Percentiles rank a stretch among this genome's conserved stretches.
These are phyloP conservation scores for Teunomyces stri DNA, from an alignment of 805 yeast genomes.

Conservation along the genomic window DNA sequence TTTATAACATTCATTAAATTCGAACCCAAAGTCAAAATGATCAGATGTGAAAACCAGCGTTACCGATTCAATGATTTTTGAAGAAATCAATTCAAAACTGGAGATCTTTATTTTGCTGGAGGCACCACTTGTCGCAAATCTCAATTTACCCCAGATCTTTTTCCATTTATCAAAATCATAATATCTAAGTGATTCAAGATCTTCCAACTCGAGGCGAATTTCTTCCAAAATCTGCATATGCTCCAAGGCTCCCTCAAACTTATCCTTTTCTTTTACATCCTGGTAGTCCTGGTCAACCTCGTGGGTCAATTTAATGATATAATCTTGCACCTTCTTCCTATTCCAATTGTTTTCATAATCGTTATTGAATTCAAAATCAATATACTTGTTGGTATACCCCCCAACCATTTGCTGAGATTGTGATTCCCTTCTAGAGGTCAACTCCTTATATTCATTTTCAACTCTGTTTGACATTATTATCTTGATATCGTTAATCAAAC, in stretches of 20 bases:
- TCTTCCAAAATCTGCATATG: slow-evolving; percentile 17
- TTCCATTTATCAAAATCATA: slow-evolving; percentile 39
- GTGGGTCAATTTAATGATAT: slow-evolving; percentile 15
- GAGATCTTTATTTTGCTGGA: slow-evolving; percentile 41
- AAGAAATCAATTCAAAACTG: slow-evolving; percentile 70
- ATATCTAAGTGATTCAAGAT: slow-evolving; percentile 4
- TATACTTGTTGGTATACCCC: slow-evolving; percentile 21
- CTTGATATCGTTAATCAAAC: slow-evolving; percentile 55
- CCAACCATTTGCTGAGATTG: slow-evolving; percentile 20
- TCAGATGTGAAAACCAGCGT: slow-evolving; percentile 29
- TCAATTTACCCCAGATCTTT: slow-evolving; percentile 20
- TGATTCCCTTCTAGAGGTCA: slow-evolving; percentile 14
- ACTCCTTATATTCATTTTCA: slow-evolving; percentile 4
- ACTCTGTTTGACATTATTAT: slow-evolving; percentile 26
- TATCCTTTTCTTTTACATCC: slow-evolving; percentile 17
- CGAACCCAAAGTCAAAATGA: slow-evolving; percentile 14
- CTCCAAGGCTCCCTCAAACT: slow-evolving; percentile 9
- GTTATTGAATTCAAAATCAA: slow-evolving; percentile 31
- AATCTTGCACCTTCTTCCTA: slow-evolving; percentile 12
- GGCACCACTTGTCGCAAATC: slow-evolving; percentile 13
- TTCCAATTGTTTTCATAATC: slow-evolving; percentile 22
- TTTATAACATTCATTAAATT: slow-evolving; percentile 33
- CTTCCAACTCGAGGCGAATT: slow-evolving; percentile 10
- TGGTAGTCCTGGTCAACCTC: slow-evolving; percentile 28
- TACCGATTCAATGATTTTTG: slow-evolving; percentile 56